Conservation (phyloP, 139 green algal species). For the Chlamydomonas sp. region DNA sequence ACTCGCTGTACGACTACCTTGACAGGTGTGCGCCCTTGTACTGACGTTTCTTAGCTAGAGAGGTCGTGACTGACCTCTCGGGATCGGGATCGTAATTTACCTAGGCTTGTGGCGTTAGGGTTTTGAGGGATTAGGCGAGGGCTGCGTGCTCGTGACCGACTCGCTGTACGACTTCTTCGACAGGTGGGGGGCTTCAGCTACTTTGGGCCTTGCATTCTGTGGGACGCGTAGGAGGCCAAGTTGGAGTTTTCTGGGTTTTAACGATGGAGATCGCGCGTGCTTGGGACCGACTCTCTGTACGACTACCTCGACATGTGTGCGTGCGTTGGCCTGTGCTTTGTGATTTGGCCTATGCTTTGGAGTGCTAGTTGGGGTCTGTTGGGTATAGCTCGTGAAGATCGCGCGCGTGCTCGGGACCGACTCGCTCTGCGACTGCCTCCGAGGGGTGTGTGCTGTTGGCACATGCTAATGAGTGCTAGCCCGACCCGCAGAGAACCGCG, state of each 20-base stretch:
- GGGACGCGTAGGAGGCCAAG: slow-evolving; percentile 81
- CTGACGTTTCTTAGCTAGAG: too few species aligned
- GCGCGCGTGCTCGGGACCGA: slow-evolving; percentile 89
- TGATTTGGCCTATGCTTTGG: slow-evolving; percentile 22
- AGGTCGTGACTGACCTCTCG: too few species aligned
- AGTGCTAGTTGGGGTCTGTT: slow-evolving; percentile 99
- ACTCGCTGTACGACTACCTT: slow-evolving; percentile 34
- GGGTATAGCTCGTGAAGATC: slow-evolving; percentile 92
- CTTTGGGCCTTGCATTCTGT: slow-evolving; percentile 65
- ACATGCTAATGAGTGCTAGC: too few species aligned
- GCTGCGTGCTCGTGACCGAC: slow-evolving; percentile 92
- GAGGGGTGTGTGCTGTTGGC: background rate
- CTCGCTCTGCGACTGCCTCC: slow-evolving; percentile 17
- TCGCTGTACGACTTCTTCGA: slow-evolving; percentile 18
- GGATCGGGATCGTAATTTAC: slow-evolving; percentile 77
- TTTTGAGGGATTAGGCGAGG: too few species aligned
- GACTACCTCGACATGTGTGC: slow-evolving; percentile 99
- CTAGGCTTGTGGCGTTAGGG: too few species aligned
- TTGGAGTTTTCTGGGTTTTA: too few species aligned
- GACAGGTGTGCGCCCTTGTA: background rate
- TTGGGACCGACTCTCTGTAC: slow-evolving; percentile 71
- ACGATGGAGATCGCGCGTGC: too few species aligned
- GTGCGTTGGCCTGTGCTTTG: slow-evolving; percentile 70
- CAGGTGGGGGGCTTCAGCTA: background rate
- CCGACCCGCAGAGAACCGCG: too few species aligned